These are phyloP conservation scores for Teunomyces atbi DNA, from an alignment of 805 yeast genomes.

Conservation along the genomic window DNA sequence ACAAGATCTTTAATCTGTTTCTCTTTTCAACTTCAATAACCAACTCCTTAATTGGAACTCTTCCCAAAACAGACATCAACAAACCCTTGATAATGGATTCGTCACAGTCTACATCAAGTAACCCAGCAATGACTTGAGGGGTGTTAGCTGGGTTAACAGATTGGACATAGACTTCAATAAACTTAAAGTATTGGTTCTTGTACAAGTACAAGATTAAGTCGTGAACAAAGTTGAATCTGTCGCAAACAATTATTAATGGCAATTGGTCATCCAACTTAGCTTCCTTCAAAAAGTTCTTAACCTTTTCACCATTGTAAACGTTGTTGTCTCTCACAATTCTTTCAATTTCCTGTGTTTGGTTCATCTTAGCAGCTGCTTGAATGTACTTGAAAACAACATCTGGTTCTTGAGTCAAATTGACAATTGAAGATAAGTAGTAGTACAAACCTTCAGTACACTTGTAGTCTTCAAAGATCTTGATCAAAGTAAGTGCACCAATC, in stretches of 20 bases:
- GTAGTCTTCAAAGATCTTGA: constrained; percentile 90
- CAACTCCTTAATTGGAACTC: constrained; percentile 86
- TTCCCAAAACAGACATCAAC: constrained; percentile 83
- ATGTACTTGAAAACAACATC: constrained; percentile 96
- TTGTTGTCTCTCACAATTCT: constrained; percentile 92
- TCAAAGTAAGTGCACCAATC: constrained; percentile 80
- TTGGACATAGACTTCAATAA: constrained; percentile 96
- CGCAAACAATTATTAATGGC: constrained; percentile 95
- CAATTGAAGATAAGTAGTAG: constrained; percentile 90
- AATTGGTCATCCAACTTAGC: constrained; percentile 91
- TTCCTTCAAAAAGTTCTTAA: constrained; percentile 94
- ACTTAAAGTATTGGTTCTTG: constrained; percentile 93
- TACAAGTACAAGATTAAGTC: constrained; percentile 90
- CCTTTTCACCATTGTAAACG: constrained; percentile 95
- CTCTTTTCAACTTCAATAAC: constrained; percentile 96
- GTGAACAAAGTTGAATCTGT: constrained; percentile 85
- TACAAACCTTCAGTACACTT: constrained; percentile 91
- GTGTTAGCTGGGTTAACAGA: constrained; percentile 95
- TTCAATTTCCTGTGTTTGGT: constrained; percentile 92
- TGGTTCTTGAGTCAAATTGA: constrained; percentile 88
- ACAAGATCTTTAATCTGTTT: constrained; percentile 83
- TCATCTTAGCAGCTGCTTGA: constrained; percentile 87
- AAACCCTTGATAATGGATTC: constrained; percentile 80
- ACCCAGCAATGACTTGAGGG: constrained; percentile 94
- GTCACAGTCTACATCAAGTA: constrained; percentile 96